Evolutionary conservation across 305 asterid species (phyloP).

Genomic region (Solanum hybrid): DNA sequence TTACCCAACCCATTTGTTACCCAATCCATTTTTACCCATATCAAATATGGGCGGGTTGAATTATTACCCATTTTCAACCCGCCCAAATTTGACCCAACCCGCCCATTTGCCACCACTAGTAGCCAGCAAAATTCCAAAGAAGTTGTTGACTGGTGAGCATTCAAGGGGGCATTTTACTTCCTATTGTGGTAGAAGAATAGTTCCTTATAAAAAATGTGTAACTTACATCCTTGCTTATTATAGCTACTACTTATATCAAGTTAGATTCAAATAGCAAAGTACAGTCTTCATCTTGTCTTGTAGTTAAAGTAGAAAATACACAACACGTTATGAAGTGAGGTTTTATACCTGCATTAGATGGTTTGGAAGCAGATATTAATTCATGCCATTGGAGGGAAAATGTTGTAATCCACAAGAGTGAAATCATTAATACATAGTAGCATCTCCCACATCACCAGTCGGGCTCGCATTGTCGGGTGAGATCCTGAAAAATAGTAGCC

Average conservation of each 20-base stretch:
- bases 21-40: no score
- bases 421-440: slow-evolving; percentile 45
- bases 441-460: slow-evolving; percentile 55
- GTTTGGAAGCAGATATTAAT: slow-evolving; percentile 10
- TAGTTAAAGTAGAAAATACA: neutral
- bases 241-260: neutral
- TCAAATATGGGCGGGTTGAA: no score
- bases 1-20: no score
- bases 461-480: slow-evolving; percentile 48
- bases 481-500: slow-evolving; percentile 88
- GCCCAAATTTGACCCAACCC: no score
- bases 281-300: neutral
- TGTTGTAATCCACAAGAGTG: slow-evolving; percentile 36
- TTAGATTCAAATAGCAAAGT: neutral
- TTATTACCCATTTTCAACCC: no score
- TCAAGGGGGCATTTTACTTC: neutral
- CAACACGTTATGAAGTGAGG: neutral
- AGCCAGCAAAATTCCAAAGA: neutral
- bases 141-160: neutral
- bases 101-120: no score
- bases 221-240: neutral
- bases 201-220: neutral
- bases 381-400: neutral
- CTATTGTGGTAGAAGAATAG: neutral
- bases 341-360: slow-evolving; percentile 25